These are phyloP conservation scores for Corylus heterophylla DNA, from an alignment of 306 rosid species.

Conservation along the genomic window DNA sequence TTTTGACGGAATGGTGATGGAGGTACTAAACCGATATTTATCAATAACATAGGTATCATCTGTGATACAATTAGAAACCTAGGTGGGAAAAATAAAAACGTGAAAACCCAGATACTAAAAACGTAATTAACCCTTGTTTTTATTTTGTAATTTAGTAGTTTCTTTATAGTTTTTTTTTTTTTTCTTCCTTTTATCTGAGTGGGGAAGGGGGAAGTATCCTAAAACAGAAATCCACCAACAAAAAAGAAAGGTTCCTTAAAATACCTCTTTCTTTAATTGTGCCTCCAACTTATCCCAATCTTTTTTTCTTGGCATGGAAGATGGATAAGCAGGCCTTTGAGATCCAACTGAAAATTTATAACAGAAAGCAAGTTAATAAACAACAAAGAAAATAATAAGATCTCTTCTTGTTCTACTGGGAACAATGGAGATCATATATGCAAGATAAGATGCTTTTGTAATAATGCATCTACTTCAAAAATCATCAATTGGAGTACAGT, in stretches of 20 bases:
- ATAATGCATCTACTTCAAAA: not conserved
- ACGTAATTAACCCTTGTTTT: not conserved
- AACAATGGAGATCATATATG: not conserved
- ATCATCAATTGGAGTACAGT: not conserved
- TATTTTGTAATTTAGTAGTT: not conserved
- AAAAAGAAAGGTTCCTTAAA: not conserved
- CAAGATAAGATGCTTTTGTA: not conserved
- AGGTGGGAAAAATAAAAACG: too few relatives aligned
- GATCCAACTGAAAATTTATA: conserved; percentile 46
- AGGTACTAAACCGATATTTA: too few relatives aligned
- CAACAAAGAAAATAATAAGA: not conserved
- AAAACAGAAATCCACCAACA: not conserved
- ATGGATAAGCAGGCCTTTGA: conserved; percentile 70
- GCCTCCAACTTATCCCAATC: conserved; percentile 96
- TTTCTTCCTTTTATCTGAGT: not conserved
- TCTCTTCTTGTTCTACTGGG: not conserved
- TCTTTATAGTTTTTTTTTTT: not conserved
- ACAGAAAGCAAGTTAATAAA: conserved; percentile 11
- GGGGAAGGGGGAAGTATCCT: not conserved
- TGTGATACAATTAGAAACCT: too few relatives aligned
- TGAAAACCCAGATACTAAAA: too few relatives aligned
- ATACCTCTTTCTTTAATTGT: conserved; percentile 80
- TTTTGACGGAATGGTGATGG: too few relatives aligned
- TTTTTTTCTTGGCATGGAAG: conserved; percentile 64
- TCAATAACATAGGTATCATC: too few relatives aligned